Conservation (phyloP, 106 monocot species). For the Dactylorhiza incarnata region DNA sequence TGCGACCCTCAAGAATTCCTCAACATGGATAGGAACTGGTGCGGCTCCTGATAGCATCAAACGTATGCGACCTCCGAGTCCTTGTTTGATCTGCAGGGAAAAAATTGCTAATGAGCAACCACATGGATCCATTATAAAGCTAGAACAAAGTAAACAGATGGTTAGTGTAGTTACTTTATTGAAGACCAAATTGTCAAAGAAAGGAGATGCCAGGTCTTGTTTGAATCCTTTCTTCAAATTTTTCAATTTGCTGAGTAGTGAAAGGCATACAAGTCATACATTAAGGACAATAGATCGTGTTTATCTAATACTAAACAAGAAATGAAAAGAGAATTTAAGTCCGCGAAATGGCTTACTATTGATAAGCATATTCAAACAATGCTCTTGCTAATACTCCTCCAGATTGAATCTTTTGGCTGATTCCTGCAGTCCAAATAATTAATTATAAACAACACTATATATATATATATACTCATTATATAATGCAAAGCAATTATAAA, state of each 20-base stretch:
- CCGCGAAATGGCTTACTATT: slow-evolving; percentile 41
- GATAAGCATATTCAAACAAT: slow-evolving; percentile 72
- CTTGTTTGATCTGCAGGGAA: slow-evolving; percentile 60
- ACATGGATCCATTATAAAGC: not conserved
- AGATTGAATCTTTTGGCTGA: slow-evolving; percentile 62
- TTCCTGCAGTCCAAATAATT: slow-evolving; percentile 35
- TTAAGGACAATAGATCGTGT: not conserved
- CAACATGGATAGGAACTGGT: slow-evolving; percentile 70
- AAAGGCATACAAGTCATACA: slow-evolving; percentile 5
- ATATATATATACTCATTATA: too few species aligned
- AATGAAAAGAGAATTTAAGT: not conserved
- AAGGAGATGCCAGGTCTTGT: slow-evolving; percentile 81
- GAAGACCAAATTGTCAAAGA: slow-evolving; percentile 80
- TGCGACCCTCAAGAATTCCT: slow-evolving; percentile 86
- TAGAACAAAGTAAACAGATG: not conserved
- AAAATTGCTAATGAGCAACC: not conserved
- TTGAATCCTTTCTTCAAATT: slow-evolving; percentile 66
- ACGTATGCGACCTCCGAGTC: slow-evolving; percentile 72
- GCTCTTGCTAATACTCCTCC: slow-evolving; percentile 52
- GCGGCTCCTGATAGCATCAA: slow-evolving; percentile 93
- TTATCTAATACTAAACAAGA: not conserved
- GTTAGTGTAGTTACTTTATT: slow-evolving; percentile 45
- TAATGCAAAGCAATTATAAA: too few species aligned
- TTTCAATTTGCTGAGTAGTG: slow-evolving; percentile 49
- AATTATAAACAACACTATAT: too few species aligned